A percentile compares a stretch with the other conserved stretches of the same genome.
phyloP scores from a whole-genome alignment of 129 eudicot genomes.

The Artemisia tridentata region DNA sequence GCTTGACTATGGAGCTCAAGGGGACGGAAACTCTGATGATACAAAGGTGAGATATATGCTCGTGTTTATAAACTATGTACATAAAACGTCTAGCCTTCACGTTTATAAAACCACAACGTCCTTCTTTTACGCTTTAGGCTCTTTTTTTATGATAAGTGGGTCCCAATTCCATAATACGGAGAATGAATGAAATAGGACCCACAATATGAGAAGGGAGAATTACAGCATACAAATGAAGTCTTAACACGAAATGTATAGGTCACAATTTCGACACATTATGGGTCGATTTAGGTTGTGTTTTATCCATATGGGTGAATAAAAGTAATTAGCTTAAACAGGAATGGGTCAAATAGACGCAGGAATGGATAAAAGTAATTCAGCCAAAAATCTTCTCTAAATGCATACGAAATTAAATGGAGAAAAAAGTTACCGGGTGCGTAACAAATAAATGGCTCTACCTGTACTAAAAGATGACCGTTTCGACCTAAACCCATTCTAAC shows the following conservation, averaged over 20 bases:
- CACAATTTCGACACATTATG: no score
- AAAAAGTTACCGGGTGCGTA: no score
- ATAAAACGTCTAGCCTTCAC: constrained; percentile 7
- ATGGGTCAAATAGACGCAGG: no score
- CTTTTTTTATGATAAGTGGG: background rate
- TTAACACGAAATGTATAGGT: background rate
- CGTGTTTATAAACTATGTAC: background rate
- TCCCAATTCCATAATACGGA: background rate
- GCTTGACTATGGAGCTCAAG: constrained; percentile 19
- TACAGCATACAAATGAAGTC: background rate
- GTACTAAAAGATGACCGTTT: no score
- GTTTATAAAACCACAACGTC: constrained; percentile 5
- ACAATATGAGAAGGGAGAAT: background rate
- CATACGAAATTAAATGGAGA: no score
- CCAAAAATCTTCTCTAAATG: no score
- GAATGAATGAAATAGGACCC: constrained; percentile 8
- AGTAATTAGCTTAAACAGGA: no score
- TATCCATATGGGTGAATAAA: no score
- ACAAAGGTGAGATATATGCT: constrained; percentile 56
- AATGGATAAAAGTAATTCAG: no score
- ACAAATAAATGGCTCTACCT: no score
- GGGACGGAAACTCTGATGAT: background rate
- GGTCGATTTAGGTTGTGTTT: no score
- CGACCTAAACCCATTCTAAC: no score
- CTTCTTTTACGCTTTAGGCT: background rate